Conservation (phyloP, 495 filamentous ascomycete species). For the Xylaria longipes region DNA sequence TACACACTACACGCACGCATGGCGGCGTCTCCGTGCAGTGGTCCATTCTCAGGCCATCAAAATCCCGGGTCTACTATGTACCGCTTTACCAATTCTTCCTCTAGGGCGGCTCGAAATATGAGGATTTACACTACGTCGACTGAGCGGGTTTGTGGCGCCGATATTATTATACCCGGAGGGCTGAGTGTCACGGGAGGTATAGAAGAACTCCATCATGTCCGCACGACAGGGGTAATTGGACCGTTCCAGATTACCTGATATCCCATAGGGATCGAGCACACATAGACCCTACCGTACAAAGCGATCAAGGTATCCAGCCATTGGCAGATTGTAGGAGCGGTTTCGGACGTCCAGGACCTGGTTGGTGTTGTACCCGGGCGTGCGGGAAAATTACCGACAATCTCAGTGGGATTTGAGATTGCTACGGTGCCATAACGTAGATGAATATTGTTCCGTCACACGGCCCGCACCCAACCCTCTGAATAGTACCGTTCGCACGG, state of each 20-base stretch:
- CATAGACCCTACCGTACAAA: not conserved
- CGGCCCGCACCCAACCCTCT: not conserved
- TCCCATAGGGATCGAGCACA: not conserved
- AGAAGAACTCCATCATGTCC: not conserved
- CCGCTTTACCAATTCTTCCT: not conserved
- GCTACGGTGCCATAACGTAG: not conserved
- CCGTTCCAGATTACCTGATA: not conserved
- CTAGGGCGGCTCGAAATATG: not conserved
- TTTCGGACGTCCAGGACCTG: not conserved
- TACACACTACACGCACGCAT: too few species aligned
- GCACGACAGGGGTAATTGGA: not conserved
- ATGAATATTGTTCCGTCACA: not conserved
- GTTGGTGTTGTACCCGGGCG: not conserved
- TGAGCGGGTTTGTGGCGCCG: not conserved
- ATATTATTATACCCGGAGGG: not conserved
- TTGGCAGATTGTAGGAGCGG: not conserved
- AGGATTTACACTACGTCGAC: not conserved
- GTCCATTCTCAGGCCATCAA: not conserved
- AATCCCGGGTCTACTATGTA: constrained; percentile 2
- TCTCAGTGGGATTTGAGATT: not conserved
- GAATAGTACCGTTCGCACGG: not conserved
- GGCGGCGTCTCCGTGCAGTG: not conserved
- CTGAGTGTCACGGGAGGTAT: not conserved
- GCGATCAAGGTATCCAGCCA: not conserved
- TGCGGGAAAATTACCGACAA: not conserved